phyloP scores from a whole-genome alignment of 768 basidiomycete genomes.

The Amanita pallidorosea region DNA sequence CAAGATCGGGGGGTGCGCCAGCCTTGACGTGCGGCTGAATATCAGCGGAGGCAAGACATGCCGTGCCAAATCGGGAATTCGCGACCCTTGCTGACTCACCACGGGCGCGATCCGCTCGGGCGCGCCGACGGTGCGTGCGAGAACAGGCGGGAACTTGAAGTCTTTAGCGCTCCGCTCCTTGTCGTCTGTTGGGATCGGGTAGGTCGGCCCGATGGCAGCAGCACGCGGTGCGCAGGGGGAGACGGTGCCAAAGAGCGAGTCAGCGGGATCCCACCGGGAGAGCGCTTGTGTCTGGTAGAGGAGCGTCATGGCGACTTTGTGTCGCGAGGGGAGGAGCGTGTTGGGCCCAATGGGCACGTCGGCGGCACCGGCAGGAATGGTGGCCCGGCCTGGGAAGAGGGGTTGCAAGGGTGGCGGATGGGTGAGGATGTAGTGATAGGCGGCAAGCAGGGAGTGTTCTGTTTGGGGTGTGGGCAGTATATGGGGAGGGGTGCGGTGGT shows the following conservation, averaged over 20 bases:
- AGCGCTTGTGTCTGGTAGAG: no score
- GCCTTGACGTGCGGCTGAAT: conserved; percentile 45
- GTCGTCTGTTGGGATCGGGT: conserved; percentile 38
- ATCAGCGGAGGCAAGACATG: conserved; percentile 56
- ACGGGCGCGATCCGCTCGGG: conserved; percentile 50
- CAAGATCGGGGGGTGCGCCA: conserved; percentile 57
- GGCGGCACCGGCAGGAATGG: conserved; percentile 10
- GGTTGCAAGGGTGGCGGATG: conserved; percentile 46
- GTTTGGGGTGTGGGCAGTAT: conserved; percentile 38
- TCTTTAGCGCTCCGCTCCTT: conserved; percentile 30
- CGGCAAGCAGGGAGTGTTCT: conserved; percentile 53
- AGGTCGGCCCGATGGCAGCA: conserved; percentile 53
- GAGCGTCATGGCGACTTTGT: conserved; percentile 68
- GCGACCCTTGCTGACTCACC: conserved; percentile 50
- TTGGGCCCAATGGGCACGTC: conserved; percentile 5
- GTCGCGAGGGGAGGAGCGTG: conserved; percentile 22
- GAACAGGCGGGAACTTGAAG: conserved; percentile 40
- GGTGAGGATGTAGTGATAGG: conserved; percentile 71
- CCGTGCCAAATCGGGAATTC: conserved; percentile 58
- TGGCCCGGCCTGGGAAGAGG: conserved; percentile 37
- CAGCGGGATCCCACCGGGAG: conserved; percentile 59
- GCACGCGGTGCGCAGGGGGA: conserved; percentile 54
- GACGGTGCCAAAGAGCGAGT: conserved; percentile 51
- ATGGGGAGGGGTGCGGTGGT: conserved; percentile 14
- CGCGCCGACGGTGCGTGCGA: conserved; percentile 31